Evolutionary conservation across 192 early-diverging fungal species (phyloP).

Genomic region (Linnemannia hyalina): DNA sequence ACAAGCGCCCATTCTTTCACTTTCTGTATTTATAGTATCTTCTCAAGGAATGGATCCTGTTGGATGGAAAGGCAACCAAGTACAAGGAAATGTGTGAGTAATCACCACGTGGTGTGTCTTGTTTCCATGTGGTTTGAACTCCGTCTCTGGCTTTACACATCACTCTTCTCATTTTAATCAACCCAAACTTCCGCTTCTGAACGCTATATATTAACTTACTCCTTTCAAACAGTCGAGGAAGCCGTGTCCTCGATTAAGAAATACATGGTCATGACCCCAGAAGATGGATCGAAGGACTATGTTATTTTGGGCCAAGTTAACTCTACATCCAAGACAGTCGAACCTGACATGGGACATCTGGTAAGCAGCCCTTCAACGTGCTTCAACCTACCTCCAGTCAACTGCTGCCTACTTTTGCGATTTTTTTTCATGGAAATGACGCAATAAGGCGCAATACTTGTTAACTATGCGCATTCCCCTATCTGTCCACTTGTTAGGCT

Average conservation of each 20-base stretch:
- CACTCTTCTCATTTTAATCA: too few relatives aligned
- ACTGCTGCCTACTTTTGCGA: constrained; percentile 6
- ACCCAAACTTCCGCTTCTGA: too few relatives aligned
- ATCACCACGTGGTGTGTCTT: neutral
- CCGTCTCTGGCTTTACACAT: too few relatives aligned
- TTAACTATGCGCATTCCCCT: neutral
- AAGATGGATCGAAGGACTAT: constrained; percentile 20
- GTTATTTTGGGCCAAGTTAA: constrained; percentile 34
- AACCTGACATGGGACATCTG: constrained; percentile 49
- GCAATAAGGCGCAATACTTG: neutral
- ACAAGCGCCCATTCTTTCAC: neutral
- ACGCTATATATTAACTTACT: too few relatives aligned
- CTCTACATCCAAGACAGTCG: constrained; percentile 9
- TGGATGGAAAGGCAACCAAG: constrained; percentile 49
- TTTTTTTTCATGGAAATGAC: too few relatives aligned
- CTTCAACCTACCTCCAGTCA: too few relatives aligned
- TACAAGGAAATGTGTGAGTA: constrained; percentile 53
- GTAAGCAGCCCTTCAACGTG: constrained; percentile 15
- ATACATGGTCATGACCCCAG: constrained; percentile 38
- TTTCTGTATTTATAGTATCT: constrained; percentile 54
- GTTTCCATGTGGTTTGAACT: neutral
- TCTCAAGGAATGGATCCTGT: constrained; percentile 66
- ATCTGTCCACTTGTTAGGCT: constrained; percentile 43
- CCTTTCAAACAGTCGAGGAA: constrained; percentile 30
- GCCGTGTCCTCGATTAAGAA: constrained; percentile 39